Evolutionary conservation across 2,329 filamentous ascomycete species (phyloP).

Genomic region (Neonectria sp.): DNA sequence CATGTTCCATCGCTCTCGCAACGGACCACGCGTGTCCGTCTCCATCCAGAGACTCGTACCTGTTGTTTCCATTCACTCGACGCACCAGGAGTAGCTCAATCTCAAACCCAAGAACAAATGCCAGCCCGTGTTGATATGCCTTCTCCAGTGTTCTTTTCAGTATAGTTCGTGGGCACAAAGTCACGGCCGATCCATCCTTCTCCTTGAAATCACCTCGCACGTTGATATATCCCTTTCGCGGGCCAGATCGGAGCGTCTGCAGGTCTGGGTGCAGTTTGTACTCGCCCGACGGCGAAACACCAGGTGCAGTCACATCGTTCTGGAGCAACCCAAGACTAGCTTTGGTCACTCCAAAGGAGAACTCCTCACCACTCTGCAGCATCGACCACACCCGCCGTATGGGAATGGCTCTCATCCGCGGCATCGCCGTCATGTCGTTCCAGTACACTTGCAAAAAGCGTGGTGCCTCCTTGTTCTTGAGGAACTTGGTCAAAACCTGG

Average conservation of each 20-base stretch:
- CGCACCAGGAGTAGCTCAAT: slow-evolving; percentile 83
- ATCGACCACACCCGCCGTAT: slow-evolving; percentile 68
- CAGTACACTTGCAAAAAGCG: slow-evolving; percentile 83
- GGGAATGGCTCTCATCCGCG: slow-evolving; percentile 78
- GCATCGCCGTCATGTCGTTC: slow-evolving; percentile 82
- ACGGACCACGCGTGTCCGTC: slow-evolving; percentile 81
- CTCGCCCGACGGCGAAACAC: slow-evolving; percentile 72
- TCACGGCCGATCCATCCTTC: slow-evolving; percentile 64
- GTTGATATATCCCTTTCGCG: slow-evolving; percentile 73
- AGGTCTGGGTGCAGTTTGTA: slow-evolving; percentile 79
- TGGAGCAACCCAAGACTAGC: slow-evolving; percentile 78
- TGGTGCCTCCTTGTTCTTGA: slow-evolving; percentile 64
- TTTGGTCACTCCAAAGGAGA: slow-evolving; percentile 73
- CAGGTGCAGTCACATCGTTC: slow-evolving; percentile 71
- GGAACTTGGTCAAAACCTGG: slow-evolving; percentile 51
- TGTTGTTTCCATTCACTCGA: slow-evolving; percentile 51
- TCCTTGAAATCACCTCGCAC: slow-evolving; percentile 78
- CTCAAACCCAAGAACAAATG: slow-evolving; percentile 83
- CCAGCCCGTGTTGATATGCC: slow-evolving; percentile 67
- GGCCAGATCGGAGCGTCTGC: slow-evolving; percentile 71
- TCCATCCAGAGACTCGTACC: slow-evolving; percentile 64
- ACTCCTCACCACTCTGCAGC: slow-evolving; percentile 59
- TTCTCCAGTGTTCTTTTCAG: slow-evolving; percentile 69
- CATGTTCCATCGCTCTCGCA: slow-evolving; percentile 73
- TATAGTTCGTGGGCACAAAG: slow-evolving; percentile 76